Percentiles rank a stretch among this genome's conserved stretches.
These are phyloP conservation scores for Sungouiozyma intestinalis DNA, from an alignment of 805 yeast species.

Conservation along the genomic window DNA sequence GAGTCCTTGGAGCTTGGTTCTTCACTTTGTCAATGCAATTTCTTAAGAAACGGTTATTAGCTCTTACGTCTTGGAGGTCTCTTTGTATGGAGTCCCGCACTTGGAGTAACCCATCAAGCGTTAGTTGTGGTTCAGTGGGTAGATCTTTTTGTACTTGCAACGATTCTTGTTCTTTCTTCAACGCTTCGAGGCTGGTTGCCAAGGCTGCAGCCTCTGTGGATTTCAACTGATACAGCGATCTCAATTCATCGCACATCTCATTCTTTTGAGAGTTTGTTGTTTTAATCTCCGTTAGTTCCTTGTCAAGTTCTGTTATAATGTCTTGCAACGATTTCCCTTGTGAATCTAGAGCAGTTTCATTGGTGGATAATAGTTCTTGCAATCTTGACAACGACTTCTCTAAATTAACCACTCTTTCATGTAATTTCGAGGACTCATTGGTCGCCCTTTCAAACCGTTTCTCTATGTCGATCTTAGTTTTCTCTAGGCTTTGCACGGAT, in stretches of 20 bases:
- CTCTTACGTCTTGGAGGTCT: conserved; percentile 8
- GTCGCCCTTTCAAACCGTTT: conserved; percentile 17
- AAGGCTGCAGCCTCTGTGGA: conserved; percentile 41
- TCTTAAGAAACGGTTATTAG: conserved; percentile 13
- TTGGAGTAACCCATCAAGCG: conserved; percentile 6
- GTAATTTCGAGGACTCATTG: conserved; percentile 12
- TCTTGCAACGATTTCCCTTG: conserved; percentile 1
- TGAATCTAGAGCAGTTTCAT: background rate
- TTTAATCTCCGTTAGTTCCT: conserved; percentile 39
- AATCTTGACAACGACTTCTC: conserved; percentile 7
- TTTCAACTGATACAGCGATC: conserved; percentile 35
- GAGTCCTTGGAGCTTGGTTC: background rate
- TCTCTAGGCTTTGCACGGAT: conserved; percentile 18
- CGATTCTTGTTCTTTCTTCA: conserved; percentile 22
- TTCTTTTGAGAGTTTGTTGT: conserved; percentile 35
- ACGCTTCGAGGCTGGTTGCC: conserved; percentile 22
- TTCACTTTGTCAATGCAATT: conserved; percentile 15
- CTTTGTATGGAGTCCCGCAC: conserved; percentile 8
- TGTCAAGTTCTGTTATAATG: background rate
- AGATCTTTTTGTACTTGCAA: conserved; percentile 28
- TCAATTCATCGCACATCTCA: conserved; percentile 23
- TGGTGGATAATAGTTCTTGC: conserved; percentile 3
- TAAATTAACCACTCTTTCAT: conserved; percentile 7
- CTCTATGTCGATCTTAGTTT: conserved; percentile 14
- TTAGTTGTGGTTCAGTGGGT: conserved; percentile 24